Conservation (phyloP, 306 rosid genomes). For the Oemleria cerasiformis region DNA sequence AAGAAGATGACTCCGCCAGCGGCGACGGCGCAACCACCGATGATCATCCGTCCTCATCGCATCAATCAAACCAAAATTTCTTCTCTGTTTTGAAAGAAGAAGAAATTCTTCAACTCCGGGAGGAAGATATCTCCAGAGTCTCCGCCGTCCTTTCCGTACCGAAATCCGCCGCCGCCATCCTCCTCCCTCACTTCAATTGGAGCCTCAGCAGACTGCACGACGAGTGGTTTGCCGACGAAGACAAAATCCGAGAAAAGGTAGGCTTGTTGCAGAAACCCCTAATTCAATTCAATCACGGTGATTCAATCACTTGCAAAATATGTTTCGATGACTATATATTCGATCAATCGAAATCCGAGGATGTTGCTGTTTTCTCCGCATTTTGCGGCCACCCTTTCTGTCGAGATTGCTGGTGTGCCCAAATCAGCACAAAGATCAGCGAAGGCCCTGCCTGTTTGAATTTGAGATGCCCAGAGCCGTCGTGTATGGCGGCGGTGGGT, state of each 20-base stretch:
- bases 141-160: neutral
- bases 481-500: neutral
- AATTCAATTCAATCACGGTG: neutral
- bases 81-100: neutral
- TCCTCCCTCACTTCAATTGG: neutral
- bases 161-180: neutral
- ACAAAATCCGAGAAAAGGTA: neutral
- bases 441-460: neutral
- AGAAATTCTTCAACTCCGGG: neutral
- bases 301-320: neutral
- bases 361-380: neutral
- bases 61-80: neutral
- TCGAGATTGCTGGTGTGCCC: neutral
- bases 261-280: neutral
- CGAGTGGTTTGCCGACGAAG: constrained; percentile 5
- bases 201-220: neutral
- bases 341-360: no score
- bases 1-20: neutral
- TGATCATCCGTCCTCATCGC: neutral
- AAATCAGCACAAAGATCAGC: neutral
- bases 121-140: neutral
- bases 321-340: neutral
- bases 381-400: neutral
- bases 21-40: no score
- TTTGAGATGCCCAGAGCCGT: constrained; percentile 2